Evolutionary conservation across 805 yeast species (phyloP).

Genomic region (Wickerhamiella sorbophila): DNA sequence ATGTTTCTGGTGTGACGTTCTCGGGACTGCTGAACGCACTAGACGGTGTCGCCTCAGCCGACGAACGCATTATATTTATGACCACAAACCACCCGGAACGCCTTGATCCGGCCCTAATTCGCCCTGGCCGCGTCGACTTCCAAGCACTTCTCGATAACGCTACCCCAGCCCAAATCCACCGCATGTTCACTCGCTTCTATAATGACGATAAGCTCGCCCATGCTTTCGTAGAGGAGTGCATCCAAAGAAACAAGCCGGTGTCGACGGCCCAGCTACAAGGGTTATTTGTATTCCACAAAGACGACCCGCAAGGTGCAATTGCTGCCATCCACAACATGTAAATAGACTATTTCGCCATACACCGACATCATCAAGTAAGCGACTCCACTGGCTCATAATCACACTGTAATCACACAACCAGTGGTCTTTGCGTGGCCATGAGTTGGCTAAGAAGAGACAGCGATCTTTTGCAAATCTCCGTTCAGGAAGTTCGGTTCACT

Average conservation of each 20-base stretch:
- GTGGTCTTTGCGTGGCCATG: too few relatives aligned
- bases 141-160: constrained; percentile 79
- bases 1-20: constrained; percentile 79
- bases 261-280: constrained; percentile 96
- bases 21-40: constrained; percentile 86
- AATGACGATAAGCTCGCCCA: constrained; percentile 45
- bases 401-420: too few relatives aligned
- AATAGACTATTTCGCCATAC: background rate
- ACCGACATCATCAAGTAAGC: background rate
- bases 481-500: constrained; percentile 18
- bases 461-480: constrained; percentile 6
- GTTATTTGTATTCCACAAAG: constrained; percentile 79
- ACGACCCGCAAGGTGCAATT: constrained; percentile 64
- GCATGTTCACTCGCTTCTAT: constrained; percentile 83
- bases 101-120: constrained; percentile 78
- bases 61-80: constrained; percentile 93
- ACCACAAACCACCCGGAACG: constrained; percentile 95
- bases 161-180: constrained; percentile 57
- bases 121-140: constrained; percentile 91
- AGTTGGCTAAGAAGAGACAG: constrained; percentile 13
- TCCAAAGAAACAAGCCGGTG: constrained; percentile 39
- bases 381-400: background rate
- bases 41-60: constrained; percentile 96
- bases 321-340: constrained; percentile 32
- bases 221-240: constrained; percentile 33